Percentiles rank a stretch among this genome's conserved stretches.
phyloP scores from a whole-genome alignment of 2,329 filamentous ascomycete genomes.

The Didymella exigua region DNA sequence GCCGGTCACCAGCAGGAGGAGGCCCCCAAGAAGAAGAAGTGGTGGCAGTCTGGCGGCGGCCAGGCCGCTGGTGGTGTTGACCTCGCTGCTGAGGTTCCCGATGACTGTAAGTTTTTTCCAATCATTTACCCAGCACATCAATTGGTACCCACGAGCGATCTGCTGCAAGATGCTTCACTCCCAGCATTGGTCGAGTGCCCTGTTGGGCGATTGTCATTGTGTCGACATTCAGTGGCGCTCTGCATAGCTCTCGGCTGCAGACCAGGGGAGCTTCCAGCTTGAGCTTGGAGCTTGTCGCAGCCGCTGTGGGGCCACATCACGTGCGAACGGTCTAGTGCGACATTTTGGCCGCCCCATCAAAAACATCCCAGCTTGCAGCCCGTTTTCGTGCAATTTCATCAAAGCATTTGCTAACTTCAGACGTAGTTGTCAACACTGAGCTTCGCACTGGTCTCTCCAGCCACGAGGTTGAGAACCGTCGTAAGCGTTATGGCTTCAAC shows the following conservation, averaged over 20 bases:
- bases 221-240: slow-evolving; percentile 18
- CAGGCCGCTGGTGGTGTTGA: slow-evolving; percentile 32
- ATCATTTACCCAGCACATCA: not conserved
- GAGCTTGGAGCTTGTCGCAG: slow-evolving; percentile 14
- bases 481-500: slow-evolving; percentile 72
- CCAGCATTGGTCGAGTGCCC: slow-evolving; percentile 6
- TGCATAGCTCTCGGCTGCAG: slow-evolving; percentile 2
- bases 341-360: slow-evolving; percentile 3
- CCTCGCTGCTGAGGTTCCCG: slow-evolving; percentile 57
- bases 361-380: slow-evolving; percentile 4
- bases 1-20: slow-evolving; percentile 51
- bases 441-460: slow-evolving; percentile 67
- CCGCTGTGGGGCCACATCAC: slow-evolving; percentile 25
- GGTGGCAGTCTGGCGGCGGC: slow-evolving; percentile 55
- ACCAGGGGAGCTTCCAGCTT: slow-evolving; percentile 17
- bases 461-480: slow-evolving; percentile 65
- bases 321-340: slow-evolving; percentile 18
- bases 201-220: slow-evolving; percentile 13
- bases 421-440: slow-evolving; percentile 64
- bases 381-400: slow-evolving; percentile 10
- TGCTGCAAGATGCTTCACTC: not conserved
- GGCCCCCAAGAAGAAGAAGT: slow-evolving; percentile 61
- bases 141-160: not conserved
- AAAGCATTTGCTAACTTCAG: slow-evolving; percentile 47
- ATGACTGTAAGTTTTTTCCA: slow-evolving; percentile 53